phyloP scores from a whole-genome alignment of 2,329 filamentous ascomycete species.

The Penicillium rolfsii region DNA sequence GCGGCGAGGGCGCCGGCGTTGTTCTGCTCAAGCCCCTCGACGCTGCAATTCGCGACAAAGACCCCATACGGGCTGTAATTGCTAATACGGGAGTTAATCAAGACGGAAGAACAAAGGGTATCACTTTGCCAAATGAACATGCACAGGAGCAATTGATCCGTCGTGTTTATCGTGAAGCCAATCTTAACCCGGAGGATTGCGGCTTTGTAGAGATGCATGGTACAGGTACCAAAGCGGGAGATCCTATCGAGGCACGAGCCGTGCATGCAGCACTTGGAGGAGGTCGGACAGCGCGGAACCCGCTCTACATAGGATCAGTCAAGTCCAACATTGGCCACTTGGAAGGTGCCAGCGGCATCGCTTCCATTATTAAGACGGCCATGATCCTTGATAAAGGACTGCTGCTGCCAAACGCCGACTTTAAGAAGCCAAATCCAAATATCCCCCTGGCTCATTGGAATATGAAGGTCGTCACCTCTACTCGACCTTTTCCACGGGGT shows the following conservation, averaged over 20 bases:
- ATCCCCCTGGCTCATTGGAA: conserved; percentile 32
- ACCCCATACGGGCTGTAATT: conserved; percentile 43
- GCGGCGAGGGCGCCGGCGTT: conserved; percentile 42
- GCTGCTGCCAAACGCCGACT: conserved; percentile 33
- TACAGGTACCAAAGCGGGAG: conserved; percentile 54
- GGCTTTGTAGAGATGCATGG: conserved; percentile 47
- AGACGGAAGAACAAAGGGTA: conserved; percentile 39
- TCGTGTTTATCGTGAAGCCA: conserved; percentile 40
- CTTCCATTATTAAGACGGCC: conserved; percentile 37
- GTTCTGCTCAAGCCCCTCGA: conserved; percentile 41
- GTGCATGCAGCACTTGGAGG: conserved; percentile 25
- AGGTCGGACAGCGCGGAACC: conserved; percentile 21
- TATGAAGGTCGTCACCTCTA: conserved; percentile 28
- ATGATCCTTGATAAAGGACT: conserved; percentile 33
- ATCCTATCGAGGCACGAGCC: conserved; percentile 53
- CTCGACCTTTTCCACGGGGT: conserved; percentile 33
- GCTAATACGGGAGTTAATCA: conserved; percentile 42
- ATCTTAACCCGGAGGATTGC: conserved; percentile 35
- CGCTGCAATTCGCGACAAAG: conserved; percentile 39
- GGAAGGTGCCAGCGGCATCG: conserved; percentile 33
- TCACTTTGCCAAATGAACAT: conserved; percentile 46
- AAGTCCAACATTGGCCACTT: conserved; percentile 44
- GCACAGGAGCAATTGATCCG: conserved; percentile 46
- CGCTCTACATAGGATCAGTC: conserved; percentile 31
- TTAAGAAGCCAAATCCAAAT: conserved; percentile 35